Percentiles rank a stretch among this genome's conserved stretches.
phyloP scores from a whole-genome alignment of 1,139 yeast genomes.

The Yamadazyma conglobata region DNA sequence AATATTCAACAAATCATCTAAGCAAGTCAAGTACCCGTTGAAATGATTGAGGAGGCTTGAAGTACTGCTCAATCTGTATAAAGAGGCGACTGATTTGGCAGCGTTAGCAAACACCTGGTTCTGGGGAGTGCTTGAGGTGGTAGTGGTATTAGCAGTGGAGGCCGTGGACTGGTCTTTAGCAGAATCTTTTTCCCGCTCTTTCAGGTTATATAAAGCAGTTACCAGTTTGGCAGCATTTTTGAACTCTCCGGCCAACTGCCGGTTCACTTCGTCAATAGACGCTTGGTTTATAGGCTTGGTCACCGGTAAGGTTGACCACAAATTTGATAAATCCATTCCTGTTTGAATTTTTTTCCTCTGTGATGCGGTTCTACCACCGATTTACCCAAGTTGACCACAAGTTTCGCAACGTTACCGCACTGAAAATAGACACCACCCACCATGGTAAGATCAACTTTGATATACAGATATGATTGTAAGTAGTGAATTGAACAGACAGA shows the following conservation, averaged over 20 bases:
- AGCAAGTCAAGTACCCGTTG: constrained; percentile 55
- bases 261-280: constrained; percentile 40
- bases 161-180: too few relatives aligned
- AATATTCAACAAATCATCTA: constrained; percentile 52
- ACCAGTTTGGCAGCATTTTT: constrained; percentile 46
- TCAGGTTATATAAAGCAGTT: constrained; percentile 38
- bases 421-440: constrained; percentile 1
- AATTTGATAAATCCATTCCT: constrained; percentile 55
- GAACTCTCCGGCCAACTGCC: constrained; percentile 40
- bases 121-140: constrained; percentile 5
- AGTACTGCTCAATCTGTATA: constrained; percentile 52
- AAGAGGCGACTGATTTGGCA: constrained; percentile 61
- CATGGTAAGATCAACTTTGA: constrained; percentile 73
- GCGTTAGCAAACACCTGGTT: constrained; percentile 58
- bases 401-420: constrained; percentile 1
- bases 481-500: constrained; percentile 10
- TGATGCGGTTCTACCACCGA: constrained; percentile 1
- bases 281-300: constrained; percentile 44
- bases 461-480: constrained; percentile 71
- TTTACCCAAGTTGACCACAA: neutral
- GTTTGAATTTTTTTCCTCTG: neutral
- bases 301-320: constrained; percentile 50
- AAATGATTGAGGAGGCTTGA: constrained; percentile 40
- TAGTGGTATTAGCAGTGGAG: constrained; percentile 8
- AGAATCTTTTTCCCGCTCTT: constrained; percentile 10